These are phyloP conservation scores for Pseudocercospora crystallina DNA, from an alignment of 2,329 filamentous ascomycete species.

Conservation along the genomic window DNA sequence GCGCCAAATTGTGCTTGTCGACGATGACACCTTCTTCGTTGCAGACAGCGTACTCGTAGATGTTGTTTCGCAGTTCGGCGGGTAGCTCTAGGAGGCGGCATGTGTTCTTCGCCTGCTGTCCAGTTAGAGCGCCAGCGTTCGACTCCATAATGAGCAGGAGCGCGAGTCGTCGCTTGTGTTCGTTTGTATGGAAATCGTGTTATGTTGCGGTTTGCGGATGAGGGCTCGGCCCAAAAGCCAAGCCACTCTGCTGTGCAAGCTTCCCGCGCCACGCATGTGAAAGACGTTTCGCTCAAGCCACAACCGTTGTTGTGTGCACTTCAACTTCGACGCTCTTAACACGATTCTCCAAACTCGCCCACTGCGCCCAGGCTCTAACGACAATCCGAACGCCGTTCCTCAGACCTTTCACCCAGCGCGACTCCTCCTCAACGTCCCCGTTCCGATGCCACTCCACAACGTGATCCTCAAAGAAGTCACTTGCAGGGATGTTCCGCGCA, in stretches of 20 bases:
- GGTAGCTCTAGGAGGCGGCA: constrained; percentile 11
- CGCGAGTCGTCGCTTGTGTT: too few relatives aligned
- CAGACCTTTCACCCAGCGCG: not conserved
- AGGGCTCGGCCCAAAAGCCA: too few relatives aligned
- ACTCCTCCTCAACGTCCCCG: not conserved
- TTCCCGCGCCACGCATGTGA: too few relatives aligned
- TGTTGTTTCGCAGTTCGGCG: constrained; percentile 11
- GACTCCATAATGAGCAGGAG: too few relatives aligned
- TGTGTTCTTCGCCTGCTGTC: not conserved
- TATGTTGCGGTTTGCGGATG: too few relatives aligned
- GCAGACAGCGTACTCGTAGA: constrained; percentile 4
- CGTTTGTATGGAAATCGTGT: too few relatives aligned
- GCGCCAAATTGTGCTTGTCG: not conserved
- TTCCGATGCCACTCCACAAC: not conserved
- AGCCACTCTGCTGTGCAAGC: too few relatives aligned
- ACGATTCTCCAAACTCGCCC: not conserved
- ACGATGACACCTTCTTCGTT: not conserved
- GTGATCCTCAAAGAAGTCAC: not conserved
- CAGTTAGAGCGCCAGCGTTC: too few relatives aligned
- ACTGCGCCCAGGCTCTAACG: not conserved
- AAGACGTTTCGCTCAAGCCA: too few relatives aligned
- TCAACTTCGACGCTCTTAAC: not conserved
- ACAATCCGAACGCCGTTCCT: not conserved
- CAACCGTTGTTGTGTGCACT: too few relatives aligned
- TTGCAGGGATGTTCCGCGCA: not conserved